These are phyloP conservation scores for Haplosporangium gracile DNA, from an alignment of 192 early-diverging fungal species.

Conservation along the genomic window DNA sequence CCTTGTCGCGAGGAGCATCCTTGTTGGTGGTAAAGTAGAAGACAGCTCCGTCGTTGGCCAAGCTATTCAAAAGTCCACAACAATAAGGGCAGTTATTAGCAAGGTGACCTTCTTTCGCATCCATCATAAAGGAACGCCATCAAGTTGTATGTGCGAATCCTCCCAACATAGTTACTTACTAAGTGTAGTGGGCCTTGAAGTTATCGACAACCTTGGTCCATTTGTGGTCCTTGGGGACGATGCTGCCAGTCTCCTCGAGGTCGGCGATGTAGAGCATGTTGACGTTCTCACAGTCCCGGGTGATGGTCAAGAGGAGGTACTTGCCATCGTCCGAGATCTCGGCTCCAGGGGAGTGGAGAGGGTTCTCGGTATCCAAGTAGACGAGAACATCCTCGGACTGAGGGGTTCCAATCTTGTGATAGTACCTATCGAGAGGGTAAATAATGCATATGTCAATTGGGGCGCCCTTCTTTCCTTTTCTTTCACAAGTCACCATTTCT, in stretches of 20 bases:
- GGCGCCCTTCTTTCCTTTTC: too few species aligned
- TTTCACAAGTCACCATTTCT: too few species aligned
- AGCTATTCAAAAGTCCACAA: constrained; percentile 19
- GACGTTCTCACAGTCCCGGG: constrained; percentile 60
- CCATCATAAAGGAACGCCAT: neutral
- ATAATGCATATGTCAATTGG: neutral
- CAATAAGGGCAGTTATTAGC: neutral
- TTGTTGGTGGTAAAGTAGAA: constrained; percentile 75
- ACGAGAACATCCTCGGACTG: constrained; percentile 73
- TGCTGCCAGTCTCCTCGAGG: constrained; percentile 36
- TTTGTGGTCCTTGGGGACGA: constrained; percentile 24
- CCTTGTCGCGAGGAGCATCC: constrained; percentile 70
- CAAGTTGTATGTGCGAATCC: neutral
- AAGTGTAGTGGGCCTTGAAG: constrained; percentile 63
- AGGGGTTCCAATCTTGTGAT: constrained; percentile 70
- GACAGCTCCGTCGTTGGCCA: constrained; percentile 69
- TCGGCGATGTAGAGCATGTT: constrained; percentile 61
- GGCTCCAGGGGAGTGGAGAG: constrained; percentile 44
- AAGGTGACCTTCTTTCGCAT: neutral
- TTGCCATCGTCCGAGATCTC: constrained; percentile 67
- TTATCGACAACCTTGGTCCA: constrained; percentile 67
- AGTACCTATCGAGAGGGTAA: constrained; percentile 41
- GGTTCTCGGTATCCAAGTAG: constrained; percentile 64
- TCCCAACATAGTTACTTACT: constrained; percentile 24
- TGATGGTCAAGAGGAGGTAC: constrained; percentile 67